Percentiles rank a stretch among this genome's conserved stretches.
Evolutionary conservation across 1,284 basidiomycete genomes (phyloP).

Genomic region (Rhodotorula mucilaginosa): DNA sequence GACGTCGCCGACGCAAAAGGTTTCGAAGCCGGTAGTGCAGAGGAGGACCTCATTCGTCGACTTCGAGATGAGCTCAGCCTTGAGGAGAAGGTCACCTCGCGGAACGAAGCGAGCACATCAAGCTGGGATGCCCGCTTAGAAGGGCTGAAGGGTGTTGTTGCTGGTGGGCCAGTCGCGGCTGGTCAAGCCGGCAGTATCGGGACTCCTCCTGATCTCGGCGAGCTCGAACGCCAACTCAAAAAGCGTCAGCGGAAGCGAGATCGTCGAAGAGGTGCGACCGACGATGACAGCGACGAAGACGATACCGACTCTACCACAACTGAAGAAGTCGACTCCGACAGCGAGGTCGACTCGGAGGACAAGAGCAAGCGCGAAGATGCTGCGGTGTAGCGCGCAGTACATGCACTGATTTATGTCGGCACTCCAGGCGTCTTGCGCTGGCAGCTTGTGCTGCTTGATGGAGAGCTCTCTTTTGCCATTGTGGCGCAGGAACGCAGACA

Average conservation of each 20-base stretch:
- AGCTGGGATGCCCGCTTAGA: constrained; percentile 10
- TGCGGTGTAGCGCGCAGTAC: not conserved
- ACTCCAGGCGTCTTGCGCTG: too few relatives aligned
- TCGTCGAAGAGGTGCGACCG: not conserved
- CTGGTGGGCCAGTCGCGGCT: not conserved
- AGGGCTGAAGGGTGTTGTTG: not conserved
- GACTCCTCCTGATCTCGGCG: not conserved
- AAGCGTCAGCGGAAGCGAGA: not conserved
- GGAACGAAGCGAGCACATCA: not conserved
- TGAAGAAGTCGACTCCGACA: not conserved
- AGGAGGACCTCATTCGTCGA: constrained; percentile 11
- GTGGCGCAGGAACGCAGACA: too few relatives aligned
- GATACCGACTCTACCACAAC: not conserved
- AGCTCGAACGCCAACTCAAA: constrained; percentile 6
- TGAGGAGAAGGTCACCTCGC: not conserved
- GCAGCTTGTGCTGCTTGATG: too few relatives aligned
- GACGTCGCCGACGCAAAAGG: not conserved
- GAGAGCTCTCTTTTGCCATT: too few relatives aligned
- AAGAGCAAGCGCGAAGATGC: not conserved
- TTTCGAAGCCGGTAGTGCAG: not conserved
- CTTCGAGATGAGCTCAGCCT: constrained; percentile 9
- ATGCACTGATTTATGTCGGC: too few relatives aligned
- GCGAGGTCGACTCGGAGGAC: not conserved
- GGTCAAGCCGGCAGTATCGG: not conserved
- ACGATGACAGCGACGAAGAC: too few relatives aligned